Percentiles rank a stretch among this genome's conserved stretches.
phyloP scores from a whole-genome alignment of 352 stramenopile genomes.

The Globisporangium viniferum region DNA sequence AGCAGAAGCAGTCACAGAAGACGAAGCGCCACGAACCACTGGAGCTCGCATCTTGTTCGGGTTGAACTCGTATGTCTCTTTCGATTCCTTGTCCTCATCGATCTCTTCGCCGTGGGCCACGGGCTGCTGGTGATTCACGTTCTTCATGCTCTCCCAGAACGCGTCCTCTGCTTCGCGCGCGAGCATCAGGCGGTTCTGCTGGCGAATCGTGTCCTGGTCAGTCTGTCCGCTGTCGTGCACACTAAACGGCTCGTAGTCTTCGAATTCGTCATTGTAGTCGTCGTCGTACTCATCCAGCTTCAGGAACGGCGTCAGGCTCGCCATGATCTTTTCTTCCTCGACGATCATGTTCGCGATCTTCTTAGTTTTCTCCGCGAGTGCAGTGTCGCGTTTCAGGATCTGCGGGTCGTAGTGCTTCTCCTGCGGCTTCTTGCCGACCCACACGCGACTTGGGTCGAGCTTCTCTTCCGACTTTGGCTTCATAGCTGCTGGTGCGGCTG shows the following conservation, averaged over 20 bases:
- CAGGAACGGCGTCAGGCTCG: conserved; percentile 19
- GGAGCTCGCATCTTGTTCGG: conserved; percentile 3
- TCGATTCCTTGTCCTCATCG: conserved; percentile 22
- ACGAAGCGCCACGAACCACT: neutral
- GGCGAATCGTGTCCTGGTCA: conserved; percentile 53
- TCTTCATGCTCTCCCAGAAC: conserved; percentile 72
- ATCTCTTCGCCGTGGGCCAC: conserved; percentile 16
- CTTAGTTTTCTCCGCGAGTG: conserved; percentile 53
- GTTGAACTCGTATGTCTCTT: conserved; percentile 27
- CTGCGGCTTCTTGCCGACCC: conserved; percentile 62
- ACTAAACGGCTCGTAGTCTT: conserved; percentile 72
- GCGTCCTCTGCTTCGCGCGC: conserved; percentile 58
- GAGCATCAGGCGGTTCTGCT: conserved; percentile 50
- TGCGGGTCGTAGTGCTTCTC: conserved; percentile 63
- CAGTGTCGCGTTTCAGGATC: conserved; percentile 41
- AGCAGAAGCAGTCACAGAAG: neutral
- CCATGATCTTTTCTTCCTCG: conserved; percentile 37
- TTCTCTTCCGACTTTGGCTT: conserved; percentile 25
- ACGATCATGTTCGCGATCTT: conserved; percentile 49
- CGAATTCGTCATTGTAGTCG: conserved; percentile 86
- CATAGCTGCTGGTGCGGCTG: conserved; percentile 9
- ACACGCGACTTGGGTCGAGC: conserved; percentile 46
- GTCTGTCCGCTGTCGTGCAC: conserved; percentile 39
- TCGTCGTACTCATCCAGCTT: conserved; percentile 71
- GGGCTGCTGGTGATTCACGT: conserved; percentile 35